Evolutionary conservation across 2,329 filamentous ascomycete genomes (phyloP).

Genomic region (Cladobotryum mycophilum): DNA sequence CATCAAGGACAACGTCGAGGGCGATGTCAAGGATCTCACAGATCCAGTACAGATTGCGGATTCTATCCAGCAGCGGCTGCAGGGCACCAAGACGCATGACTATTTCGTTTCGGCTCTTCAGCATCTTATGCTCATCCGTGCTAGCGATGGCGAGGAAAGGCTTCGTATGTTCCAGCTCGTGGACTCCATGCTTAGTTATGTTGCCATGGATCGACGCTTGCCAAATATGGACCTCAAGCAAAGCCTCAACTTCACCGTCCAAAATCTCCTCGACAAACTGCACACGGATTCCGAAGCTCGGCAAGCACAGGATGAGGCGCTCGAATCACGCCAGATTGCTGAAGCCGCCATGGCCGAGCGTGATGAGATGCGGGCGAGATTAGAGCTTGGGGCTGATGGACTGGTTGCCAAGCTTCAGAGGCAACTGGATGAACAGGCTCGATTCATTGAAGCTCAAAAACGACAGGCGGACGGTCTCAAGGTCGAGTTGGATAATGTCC

Average conservation of each 20-base stretch:
- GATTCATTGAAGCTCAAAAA: constrained; percentile 81
- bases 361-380: constrained; percentile 84
- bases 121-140: constrained; percentile 85
- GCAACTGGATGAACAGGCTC: constrained; percentile 86
- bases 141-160: constrained; percentile 87
- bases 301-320: constrained; percentile 83
- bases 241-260: constrained; percentile 94
- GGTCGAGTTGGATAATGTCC: constrained; percentile 79
- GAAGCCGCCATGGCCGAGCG: constrained; percentile 94
- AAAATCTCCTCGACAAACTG: constrained; percentile 88
- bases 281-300: constrained; percentile 95
- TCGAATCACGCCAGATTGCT: constrained; percentile 85
- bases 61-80: constrained; percentile 79
- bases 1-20: constrained; percentile 80
- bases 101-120: constrained; percentile 96
- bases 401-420: constrained; percentile 88
- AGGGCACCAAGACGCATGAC: constrained; percentile 80
- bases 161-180: constrained; percentile 95
- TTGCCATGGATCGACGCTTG: constrained; percentile 92
- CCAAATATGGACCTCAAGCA: constrained; percentile 98
- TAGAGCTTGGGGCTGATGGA: constrained; percentile 89
- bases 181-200: constrained; percentile 97
- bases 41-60: constrained; percentile 92
- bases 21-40: constrained; percentile 82
- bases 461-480: constrained; percentile 85